Percentiles rank a stretch among this genome's conserved stretches.
phyloP scores from a whole-genome alignment of 148 eudicot species.

The Heliosperma pusillum region DNA sequence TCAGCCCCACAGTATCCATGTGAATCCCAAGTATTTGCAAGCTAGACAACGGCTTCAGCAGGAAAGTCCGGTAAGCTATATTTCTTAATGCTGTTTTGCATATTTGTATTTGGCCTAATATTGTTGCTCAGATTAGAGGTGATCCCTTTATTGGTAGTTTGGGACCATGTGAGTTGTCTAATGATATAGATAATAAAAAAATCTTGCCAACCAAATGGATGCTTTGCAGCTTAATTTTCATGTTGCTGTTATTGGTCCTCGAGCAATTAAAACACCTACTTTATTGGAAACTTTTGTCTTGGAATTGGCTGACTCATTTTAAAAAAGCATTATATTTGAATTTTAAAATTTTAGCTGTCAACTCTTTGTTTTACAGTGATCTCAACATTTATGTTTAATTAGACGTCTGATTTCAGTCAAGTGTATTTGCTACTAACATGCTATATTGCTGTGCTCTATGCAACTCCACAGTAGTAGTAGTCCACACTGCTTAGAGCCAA shows the following conservation, averaged over 20 bases:
- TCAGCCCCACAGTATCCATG: constrained; percentile 82
- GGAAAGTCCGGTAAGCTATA: constrained; percentile 57
- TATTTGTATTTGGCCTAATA: not conserved
- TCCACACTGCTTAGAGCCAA: not conserved
- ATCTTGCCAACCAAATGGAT: not conserved
- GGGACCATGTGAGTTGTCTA: not conserved
- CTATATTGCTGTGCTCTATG: not conserved
- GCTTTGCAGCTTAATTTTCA: not conserved
- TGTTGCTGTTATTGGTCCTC: not conserved
- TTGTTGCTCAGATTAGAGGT: not conserved
- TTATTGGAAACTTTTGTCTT: not conserved
- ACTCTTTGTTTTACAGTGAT: not conserved
- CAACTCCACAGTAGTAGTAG: not conserved
- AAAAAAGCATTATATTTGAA: not conserved
- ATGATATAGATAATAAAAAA: not conserved
- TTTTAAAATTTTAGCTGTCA: not conserved
- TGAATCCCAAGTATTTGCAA: constrained; percentile 92
- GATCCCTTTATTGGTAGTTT: no score
- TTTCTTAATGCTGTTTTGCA: constrained; percentile 1
- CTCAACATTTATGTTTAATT: not conserved
- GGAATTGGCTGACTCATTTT: not conserved
- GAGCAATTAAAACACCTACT: not conserved
- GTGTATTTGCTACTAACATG: not conserved
- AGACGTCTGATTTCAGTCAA: not conserved
- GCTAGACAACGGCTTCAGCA: constrained; percentile 89